Evolutionary conservation across 345 rosid genomes (phyloP).

Genomic region (Microcos paniculata): DNA sequence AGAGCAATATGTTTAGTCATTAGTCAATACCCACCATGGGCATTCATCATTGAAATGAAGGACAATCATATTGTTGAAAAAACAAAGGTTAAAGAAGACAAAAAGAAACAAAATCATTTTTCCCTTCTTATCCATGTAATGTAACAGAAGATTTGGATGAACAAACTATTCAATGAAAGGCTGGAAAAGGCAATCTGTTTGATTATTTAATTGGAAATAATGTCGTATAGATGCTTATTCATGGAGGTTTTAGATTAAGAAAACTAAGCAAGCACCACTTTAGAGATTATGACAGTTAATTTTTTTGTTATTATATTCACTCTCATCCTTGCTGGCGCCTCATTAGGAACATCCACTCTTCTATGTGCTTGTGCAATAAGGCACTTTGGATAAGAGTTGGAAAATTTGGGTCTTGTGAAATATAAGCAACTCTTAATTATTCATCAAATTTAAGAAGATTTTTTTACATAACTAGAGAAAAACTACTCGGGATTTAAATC

Average conservation of each 20-base stretch:
- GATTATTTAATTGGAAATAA: not conserved
- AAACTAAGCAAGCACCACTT: not conserved
- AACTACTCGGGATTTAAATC: too few species aligned
- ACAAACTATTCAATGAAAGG: too few species aligned
- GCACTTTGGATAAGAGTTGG: not conserved
- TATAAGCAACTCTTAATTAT: not conserved
- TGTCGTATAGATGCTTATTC: not conserved
- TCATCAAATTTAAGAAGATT: not conserved
- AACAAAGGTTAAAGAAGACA: not conserved
- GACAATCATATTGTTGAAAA: not conserved
- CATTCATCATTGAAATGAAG: not conserved
- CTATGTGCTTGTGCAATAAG: not conserved
- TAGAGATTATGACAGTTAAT: not conserved
- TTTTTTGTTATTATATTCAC: not conserved
- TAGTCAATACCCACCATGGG: not conserved
- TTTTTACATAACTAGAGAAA: not conserved
- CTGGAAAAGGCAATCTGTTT: too few species aligned
- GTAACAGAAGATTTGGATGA: not conserved
- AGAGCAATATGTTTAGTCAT: too few species aligned
- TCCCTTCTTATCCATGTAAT: conserved; percentile 8
- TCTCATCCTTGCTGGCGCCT: not conserved
- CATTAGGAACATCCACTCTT: not conserved
- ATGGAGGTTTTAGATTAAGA: not conserved
- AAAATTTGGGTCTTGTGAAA: not conserved
- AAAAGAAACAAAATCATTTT: not conserved